Evolutionary conservation across 139 green algal species (phyloP), one percentile per base, ranked within the genome.

Genomic region (Pseudopediastrum boryanum): DNA sequence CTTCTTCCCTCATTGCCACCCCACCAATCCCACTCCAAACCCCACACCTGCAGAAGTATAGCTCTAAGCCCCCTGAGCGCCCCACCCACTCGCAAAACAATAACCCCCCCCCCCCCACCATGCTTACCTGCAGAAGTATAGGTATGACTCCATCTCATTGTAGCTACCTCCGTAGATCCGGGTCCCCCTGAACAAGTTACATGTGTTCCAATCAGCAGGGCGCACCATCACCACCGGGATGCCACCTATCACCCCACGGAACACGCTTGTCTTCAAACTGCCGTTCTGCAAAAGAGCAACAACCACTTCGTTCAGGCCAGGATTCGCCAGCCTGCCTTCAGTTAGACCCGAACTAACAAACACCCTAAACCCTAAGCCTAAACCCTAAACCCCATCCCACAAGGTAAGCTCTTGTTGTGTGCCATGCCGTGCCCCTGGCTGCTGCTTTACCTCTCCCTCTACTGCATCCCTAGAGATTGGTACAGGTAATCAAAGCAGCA

Each of bases 141-240:
- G 87, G 90, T 99, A 99, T 21, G 94, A 93, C 80, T 99, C 95
- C 27, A 90, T 72, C 87, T 98, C 94, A 74, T 98, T 96, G 86
- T 98, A 98, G 27, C 70, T 87, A 42, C 95, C 95, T 44, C 94
- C 94, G 51, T 98, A 98, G 83, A 98, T 97, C 38, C 87, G 63
- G 16, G 73, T 77, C 1, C 94, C 95, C 4, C 73, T 68, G 86
- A 98, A 98, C 19, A 97, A 75, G 81, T 91, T 93, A 81, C 68
- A 87, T 19, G 51, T 48, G 62, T 73, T 70, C 80, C 83, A 90
- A 78, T 94, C 85, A 21, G 85, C 71, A 12, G 94, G 94, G 5
- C 88, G 79, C 12, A 98, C 41, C 31, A 97, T 84, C 33, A 84
- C 78, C 41, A 86, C 81, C 29, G 82, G 84, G 74, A 91, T 78